These are phyloP conservation scores for Phytophthora quininea DNA, from an alignment of 352 stramenopile genomes.

Conservation along the genomic window DNA sequence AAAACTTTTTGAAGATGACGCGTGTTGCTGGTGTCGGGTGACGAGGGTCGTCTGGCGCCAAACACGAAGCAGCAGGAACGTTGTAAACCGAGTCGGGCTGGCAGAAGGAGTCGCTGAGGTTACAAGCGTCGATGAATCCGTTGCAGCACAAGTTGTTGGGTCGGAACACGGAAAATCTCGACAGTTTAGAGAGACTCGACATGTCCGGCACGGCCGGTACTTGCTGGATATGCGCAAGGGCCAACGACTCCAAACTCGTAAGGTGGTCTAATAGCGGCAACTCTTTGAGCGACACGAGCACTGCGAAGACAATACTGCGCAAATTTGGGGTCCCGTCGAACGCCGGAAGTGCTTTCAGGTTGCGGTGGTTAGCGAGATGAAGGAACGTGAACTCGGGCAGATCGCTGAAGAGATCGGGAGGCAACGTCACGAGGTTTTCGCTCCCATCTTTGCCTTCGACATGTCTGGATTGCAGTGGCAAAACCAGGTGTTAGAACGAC, in stretches of 20 bases:
- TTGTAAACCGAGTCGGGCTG: constrained; percentile 6
- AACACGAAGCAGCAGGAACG: constrained; percentile 16
- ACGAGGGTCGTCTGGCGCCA: constrained; percentile 12
- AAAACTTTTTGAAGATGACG: constrained; percentile 14
- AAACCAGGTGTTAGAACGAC: too few relatives aligned
- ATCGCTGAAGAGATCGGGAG: constrained; percentile 22
- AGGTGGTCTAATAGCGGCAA: constrained; percentile 19
- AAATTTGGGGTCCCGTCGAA: constrained; percentile 21
- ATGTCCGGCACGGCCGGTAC: constrained; percentile 22
- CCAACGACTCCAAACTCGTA: constrained; percentile 15
- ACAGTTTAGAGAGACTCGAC: constrained; percentile 14
- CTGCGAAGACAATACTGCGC: constrained; percentile 19
- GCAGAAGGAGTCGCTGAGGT: constrained; percentile 22
- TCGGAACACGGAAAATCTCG: constrained; percentile 17
- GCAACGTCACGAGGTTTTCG: constrained; percentile 19
- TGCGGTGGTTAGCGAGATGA: constrained; percentile 22
- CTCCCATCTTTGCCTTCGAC: constrained; percentile 30
- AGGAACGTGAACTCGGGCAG: constrained; percentile 24
- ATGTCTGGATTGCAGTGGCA: constrained; percentile 4
- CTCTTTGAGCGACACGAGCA: constrained; percentile 20
- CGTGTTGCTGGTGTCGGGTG: constrained; percentile 10
- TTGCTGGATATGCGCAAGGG: constrained; percentile 16
- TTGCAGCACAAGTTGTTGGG: constrained; percentile 34
- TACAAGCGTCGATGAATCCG: constrained; percentile 21
- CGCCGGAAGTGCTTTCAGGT: constrained; percentile 7